These are phyloP conservation scores for Leptographium procerum DNA, from an alignment of 2,329 filamentous ascomycete species.

Conservation along the genomic window DNA sequence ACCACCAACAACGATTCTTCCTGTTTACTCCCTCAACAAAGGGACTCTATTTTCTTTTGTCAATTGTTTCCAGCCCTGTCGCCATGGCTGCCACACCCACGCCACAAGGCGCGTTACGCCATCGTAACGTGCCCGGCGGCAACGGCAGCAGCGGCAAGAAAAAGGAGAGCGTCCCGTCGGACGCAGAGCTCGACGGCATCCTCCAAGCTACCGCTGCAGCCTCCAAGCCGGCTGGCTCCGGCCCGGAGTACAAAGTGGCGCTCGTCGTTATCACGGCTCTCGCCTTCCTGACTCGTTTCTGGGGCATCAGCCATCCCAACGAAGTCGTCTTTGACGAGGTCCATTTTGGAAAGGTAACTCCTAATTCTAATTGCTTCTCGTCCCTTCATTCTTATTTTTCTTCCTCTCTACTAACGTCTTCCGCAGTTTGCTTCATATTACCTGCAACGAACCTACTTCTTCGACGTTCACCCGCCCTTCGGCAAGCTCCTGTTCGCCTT, in stretches of 20 bases:
- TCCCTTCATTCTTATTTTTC: not conserved
- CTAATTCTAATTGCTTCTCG: not conserved
- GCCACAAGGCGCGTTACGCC: constrained; percentile 48
- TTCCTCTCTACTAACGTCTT: not conserved
- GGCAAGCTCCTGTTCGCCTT: constrained; percentile 96
- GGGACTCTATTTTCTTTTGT: not conserved
- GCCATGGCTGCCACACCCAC: constrained; percentile 25
- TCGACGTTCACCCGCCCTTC: constrained; percentile 97
- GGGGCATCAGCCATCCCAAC: constrained; percentile 87
- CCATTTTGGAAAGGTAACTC: constrained; percentile 91
- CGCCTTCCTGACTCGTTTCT: constrained; percentile 88
- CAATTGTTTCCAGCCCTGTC: not conserved
- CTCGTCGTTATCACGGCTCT: constrained; percentile 66
- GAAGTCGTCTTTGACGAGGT: constrained; percentile 99
- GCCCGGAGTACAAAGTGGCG: constrained; percentile 76
- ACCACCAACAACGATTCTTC: not conserved
- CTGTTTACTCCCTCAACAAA: not conserved
- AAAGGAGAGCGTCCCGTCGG: constrained; percentile 31
- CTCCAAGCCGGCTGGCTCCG: constrained; percentile 31
- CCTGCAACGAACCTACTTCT: constrained; percentile 95
- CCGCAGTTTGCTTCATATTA: constrained; percentile 69
- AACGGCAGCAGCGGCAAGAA: constrained; percentile 27
- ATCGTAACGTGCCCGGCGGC: constrained; percentile 37
- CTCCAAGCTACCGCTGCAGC: constrained; percentile 28
- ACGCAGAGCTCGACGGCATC: constrained; percentile 40